These are phyloP conservation scores for Escovopsis weberi DNA, from an alignment of 2,329 filamentous ascomycete genomes.

Conservation along the genomic window DNA sequence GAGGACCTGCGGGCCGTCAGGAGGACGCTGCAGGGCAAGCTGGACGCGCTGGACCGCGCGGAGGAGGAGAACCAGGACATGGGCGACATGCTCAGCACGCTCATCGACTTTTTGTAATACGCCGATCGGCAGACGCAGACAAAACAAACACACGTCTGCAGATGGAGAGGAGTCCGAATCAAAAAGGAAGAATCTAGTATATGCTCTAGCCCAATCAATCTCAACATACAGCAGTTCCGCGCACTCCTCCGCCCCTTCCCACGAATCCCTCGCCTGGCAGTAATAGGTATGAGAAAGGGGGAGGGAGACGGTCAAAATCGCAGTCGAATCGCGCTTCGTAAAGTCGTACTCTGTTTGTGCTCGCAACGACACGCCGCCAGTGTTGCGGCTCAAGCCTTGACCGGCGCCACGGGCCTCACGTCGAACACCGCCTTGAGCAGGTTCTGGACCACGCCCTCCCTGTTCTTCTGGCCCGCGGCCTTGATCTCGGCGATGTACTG, in stretches of 20 bases:
- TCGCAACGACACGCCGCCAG: no score
- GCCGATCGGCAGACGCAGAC: neutral
- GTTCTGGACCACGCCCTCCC: slow-evolving; percentile 67
- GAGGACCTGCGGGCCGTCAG: slow-evolving; percentile 50
- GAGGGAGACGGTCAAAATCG: no score
- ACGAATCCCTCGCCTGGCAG: no score
- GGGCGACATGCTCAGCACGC: slow-evolving; percentile 38
- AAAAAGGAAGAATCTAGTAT: no score
- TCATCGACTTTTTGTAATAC: slow-evolving; percentile 34
- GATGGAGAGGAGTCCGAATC: neutral
- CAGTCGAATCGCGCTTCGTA: no score
- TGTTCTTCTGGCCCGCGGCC: slow-evolving; percentile 62
- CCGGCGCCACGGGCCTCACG: slow-evolving; percentile 52
- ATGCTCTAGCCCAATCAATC: no score
- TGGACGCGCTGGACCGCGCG: slow-evolving; percentile 36
- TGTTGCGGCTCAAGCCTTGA: slow-evolving; percentile 11
- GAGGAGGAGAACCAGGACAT: slow-evolving; percentile 45
- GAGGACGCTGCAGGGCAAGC: slow-evolving; percentile 49
- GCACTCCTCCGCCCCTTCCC: neutral
- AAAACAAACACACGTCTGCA: neutral
- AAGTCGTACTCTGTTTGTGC: no score
- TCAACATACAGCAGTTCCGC: neutral
- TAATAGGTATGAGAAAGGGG: no score
- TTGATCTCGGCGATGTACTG: slow-evolving; percentile 71
- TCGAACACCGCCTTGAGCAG: slow-evolving; percentile 75